Evolutionary conservation across 192 early-diverging fungal genomes (phyloP), one percentile per base, ranked within the genome.

Genomic region (Entomortierella beljakovae): DNA sequence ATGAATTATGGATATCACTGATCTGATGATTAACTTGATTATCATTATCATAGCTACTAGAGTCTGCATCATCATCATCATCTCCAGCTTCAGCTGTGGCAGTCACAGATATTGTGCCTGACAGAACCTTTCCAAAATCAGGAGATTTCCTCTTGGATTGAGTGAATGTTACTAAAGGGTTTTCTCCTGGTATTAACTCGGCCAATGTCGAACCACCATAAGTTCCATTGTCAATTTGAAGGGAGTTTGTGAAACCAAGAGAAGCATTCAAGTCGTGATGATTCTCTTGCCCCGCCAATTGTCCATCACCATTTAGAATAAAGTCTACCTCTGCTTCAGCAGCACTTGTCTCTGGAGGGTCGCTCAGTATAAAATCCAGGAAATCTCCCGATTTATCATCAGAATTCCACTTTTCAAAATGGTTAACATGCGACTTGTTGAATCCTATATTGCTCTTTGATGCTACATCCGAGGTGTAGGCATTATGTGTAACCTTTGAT

Each of bases 281-380:
- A 7, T 56, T 42, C 20, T 23, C 42, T 33, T 40, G 7, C n/a
- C 26, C 43, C 15, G 54, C n/a, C 35, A 32, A 10, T 1, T 34
- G 49, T n/a, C 33, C 28, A 16, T 29, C 61, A 9, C 32, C 35
- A 6, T 56, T 70, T 11, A 79, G 38, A 0, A 79, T n/a, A 0
- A 50, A 49, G 10, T 79, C 52, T 9, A 69, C 61, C 31, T 70
- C 75, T 6, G 61, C 23, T 11, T 70, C 67, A 32, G 57, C 75
- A 1, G 70, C 55, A 35, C 65, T 62, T 6, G 60, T 53, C 22
- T 79, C 61, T 34, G 75, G 75, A 22, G 75, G 75, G 20, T 79
- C 75, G 37, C 75, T 79, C 49, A 79, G 38, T 32, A 79, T 68
- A 53, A 79, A 64, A 34, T 79, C 75, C 6, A 69, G 64, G 38